Evolutionary conservation across 2,329 filamentous ascomycete genomes (phyloP).

Genomic region (Fusarium coicis): DNA sequence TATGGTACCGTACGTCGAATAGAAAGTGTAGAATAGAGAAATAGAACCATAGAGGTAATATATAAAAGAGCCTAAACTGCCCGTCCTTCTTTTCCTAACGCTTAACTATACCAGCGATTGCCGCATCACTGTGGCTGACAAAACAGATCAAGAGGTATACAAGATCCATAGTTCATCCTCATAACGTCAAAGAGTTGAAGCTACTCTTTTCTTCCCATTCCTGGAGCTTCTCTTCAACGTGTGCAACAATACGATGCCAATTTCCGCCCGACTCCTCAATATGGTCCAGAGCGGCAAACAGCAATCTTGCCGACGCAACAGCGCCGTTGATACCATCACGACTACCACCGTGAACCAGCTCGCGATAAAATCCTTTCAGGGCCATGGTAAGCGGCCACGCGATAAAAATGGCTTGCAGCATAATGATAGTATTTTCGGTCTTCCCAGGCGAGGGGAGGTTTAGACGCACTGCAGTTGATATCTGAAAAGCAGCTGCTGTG

Average conservation of each 20-base stretch:
- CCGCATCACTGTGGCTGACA: too few relatives aligned
- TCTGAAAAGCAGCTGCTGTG: not conserved
- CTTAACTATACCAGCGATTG: too few relatives aligned
- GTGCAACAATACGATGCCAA: not conserved
- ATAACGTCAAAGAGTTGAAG: rapidly evolving
- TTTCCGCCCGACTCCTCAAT: not conserved
- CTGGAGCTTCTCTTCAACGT: not conserved
- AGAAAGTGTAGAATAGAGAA: too few relatives aligned
- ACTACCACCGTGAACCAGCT: rapidly evolving
- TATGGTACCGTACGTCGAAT: too few relatives aligned
- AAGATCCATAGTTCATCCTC: too few relatives aligned
- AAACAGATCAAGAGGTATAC: too few relatives aligned
- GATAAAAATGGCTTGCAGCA: not conserved
- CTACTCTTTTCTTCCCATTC: not conserved
- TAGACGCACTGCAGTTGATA: not conserved
- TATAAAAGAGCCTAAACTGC: too few relatives aligned
- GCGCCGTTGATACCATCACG: rapidly evolving
- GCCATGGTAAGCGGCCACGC: not conserved
- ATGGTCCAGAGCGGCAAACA: not conserved
- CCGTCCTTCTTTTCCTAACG: too few relatives aligned
- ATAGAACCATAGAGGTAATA: too few relatives aligned
- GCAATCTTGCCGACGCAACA: rapidly evolving
- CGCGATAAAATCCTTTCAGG: rapidly evolving
- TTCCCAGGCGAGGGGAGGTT: rapidly evolving
- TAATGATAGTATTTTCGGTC: rapidly evolving